Conservation (phyloP, 371 early-diverging fungal genomes). For the Apophysomyces ossiformis region DNA sequence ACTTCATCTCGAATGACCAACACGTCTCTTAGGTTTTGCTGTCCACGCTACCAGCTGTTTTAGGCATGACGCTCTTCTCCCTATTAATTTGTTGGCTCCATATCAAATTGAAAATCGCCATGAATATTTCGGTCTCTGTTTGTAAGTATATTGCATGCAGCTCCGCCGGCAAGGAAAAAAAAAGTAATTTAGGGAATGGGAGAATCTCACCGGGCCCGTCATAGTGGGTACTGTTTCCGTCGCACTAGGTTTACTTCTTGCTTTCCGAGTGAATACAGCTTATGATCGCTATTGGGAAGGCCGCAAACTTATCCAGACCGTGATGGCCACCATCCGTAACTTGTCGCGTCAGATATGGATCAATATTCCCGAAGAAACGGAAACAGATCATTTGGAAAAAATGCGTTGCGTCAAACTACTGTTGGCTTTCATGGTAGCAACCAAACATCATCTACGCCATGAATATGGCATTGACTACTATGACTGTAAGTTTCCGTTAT, state of each 20-base stretch:
- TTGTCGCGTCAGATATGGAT: conserved; percentile 72
- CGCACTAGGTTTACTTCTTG: conserved; percentile 73
- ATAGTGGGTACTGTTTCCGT: conserved; percentile 61
- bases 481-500: conserved; percentile 26
- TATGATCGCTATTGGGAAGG: conserved; percentile 84
- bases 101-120: conserved; percentile 23
- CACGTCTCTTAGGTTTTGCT: conserved; percentile 33
- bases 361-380: conserved; percentile 51
- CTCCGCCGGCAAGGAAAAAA: neutral
- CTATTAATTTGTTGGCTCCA: conserved; percentile 34
- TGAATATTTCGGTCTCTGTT: conserved; percentile 44
- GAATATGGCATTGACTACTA: conserved; percentile 64
- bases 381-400: conserved; percentile 64
- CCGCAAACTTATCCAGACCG: conserved; percentile 63
- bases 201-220: neutral
- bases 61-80: conserved; percentile 35
- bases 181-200: no score
- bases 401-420: conserved; percentile 74
- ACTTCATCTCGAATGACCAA: neutral
- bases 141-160: conserved; percentile 28
- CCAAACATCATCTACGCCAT: conserved; percentile 74
- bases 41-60: conserved; percentile 36
- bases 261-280: conserved; percentile 81
- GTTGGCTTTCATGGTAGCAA: conserved; percentile 69
- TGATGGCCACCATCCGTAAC: conserved; percentile 64